A percentile compares a stretch with the other conserved stretches of the same genome.
These are phyloP conservation scores for Solanum hybrid DNA, from an alignment of 305 asterid genomes.

Conservation along the genomic window DNA sequence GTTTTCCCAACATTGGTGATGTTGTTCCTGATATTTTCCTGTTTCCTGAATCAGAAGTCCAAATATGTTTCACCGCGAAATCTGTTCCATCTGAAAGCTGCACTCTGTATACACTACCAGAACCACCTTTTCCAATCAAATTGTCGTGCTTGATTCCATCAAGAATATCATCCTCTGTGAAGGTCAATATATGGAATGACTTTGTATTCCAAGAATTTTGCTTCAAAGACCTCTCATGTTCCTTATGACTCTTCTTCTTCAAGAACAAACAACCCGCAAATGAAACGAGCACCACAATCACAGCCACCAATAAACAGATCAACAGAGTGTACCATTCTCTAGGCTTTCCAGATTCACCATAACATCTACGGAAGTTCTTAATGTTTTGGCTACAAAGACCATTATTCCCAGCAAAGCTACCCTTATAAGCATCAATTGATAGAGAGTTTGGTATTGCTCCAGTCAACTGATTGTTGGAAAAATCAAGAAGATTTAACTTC, in stretches of 20 bases:
- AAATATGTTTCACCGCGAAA: slow-evolving; percentile 80
- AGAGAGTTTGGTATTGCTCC: slow-evolving; percentile 72
- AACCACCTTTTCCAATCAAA: slow-evolving; percentile 85
- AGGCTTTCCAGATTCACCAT: slow-evolving; percentile 21
- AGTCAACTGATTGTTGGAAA: slow-evolving; percentile 53
- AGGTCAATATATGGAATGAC: slow-evolving; percentile 69
- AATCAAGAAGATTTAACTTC: slow-evolving; percentile 63
- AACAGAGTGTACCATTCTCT: slow-evolving; percentile 28
- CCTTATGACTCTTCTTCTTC: slow-evolving; percentile 28
- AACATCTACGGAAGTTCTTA: slow-evolving; percentile 42
- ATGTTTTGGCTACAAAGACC: slow-evolving; percentile 61
- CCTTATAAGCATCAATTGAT: slow-evolving; percentile 46
- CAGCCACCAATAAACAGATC: slow-evolving; percentile 34
- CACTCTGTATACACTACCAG: slow-evolving; percentile 71
- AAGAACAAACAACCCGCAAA: slow-evolving; percentile 30
- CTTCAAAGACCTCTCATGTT: slow-evolving; percentile 42
- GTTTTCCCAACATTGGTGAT: slow-evolving; percentile 45
- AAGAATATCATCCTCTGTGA: slow-evolving; percentile 78
- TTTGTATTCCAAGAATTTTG: slow-evolving; percentile 72
- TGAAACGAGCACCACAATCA: slow-evolving; percentile 28
- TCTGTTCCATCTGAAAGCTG: slow-evolving; percentile 42
- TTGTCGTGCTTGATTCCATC: slow-evolving; percentile 70
- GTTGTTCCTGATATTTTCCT: slow-evolving; percentile 23
- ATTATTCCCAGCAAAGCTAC: slow-evolving; percentile 61
- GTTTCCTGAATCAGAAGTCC: slow-evolving; percentile 33